A percentile compares a stretch with the other conserved stretches of the same genome.
These are phyloP conservation scores for Nakaseomyces nivariensis DNA, from an alignment of 1,139 yeast species.

Conservation along the genomic window DNA sequence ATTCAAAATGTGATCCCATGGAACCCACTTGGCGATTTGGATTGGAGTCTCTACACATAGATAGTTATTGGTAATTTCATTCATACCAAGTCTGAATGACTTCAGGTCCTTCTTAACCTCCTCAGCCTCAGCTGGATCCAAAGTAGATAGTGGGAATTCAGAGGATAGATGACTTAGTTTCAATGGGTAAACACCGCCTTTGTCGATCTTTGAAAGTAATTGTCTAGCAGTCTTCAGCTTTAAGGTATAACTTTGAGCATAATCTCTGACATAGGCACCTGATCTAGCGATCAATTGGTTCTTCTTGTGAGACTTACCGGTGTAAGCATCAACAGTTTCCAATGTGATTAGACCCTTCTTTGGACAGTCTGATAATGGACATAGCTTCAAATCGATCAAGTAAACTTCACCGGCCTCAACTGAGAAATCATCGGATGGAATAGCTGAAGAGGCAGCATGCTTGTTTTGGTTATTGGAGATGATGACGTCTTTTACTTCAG, in stretches of 20 bases:
- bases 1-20: conserved; percentile 53
- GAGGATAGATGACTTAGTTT: conserved; percentile 60
- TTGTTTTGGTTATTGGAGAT: conserved; percentile 25
- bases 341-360: conserved; percentile 59
- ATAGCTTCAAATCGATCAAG: conserved; percentile 71
- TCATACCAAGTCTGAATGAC: conserved; percentile 62
- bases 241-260: conserved; percentile 65
- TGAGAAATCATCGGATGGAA: conserved; percentile 67
- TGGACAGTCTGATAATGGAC: conserved; percentile 46
- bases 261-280: conserved; percentile 76
- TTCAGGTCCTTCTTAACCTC: conserved; percentile 45
- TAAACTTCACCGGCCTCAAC: conserved; percentile 81
- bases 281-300: conserved; percentile 51
- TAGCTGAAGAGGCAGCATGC: conserved; percentile 31
- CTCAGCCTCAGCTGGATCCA: conserved; percentile 31
- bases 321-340: conserved; percentile 52
- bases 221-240: conserved; percentile 68
- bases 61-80: conserved; percentile 74
- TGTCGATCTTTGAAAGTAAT: conserved; percentile 61
- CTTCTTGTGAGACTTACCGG: conserved; percentile 49
- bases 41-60: conserved; percentile 69
- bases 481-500: conserved; percentile 35
- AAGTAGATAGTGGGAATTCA: conserved; percentile 45
- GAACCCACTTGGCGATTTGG: conserved; percentile 59
- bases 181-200: conserved; percentile 84